These are phyloP conservation scores for Eucommia ulmoides DNA, from an alignment of 257 asterid genomes.

Conservation along the genomic window DNA sequence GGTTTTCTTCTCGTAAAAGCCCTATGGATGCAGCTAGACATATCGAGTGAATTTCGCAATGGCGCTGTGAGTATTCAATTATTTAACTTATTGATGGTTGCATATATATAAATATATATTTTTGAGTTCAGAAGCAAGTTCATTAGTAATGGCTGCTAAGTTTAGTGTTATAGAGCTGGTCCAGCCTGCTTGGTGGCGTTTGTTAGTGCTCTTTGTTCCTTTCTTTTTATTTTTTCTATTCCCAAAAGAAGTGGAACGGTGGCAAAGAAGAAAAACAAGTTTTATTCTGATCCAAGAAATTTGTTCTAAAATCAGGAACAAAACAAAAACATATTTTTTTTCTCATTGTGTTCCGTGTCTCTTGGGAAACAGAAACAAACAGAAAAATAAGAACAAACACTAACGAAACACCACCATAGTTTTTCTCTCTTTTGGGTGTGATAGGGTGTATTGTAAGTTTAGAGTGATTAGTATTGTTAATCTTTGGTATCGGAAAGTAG, in stretches of 20 bases:
- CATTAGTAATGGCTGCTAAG: background rate
- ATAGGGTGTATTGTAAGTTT: too few relatives aligned
- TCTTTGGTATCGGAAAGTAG: too few relatives aligned
- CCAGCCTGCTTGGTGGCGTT: background rate
- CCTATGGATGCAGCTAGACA: conserved; percentile 92
- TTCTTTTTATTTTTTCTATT: background rate
- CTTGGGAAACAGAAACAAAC: too few relatives aligned
- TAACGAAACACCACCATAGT: too few relatives aligned
- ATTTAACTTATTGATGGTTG: background rate
- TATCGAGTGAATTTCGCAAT: conserved; percentile 69
- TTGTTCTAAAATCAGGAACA: too few relatives aligned
- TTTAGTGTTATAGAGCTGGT: background rate
- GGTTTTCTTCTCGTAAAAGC: conserved; percentile 67
- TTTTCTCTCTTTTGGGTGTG: too few relatives aligned
- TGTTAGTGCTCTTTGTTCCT: background rate
- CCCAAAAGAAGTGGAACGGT: background rate
- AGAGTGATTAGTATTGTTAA: too few relatives aligned
- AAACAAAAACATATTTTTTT: too few relatives aligned
- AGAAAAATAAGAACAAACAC: too few relatives aligned
- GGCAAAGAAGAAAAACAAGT: background rate
- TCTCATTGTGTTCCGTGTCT: too few relatives aligned
- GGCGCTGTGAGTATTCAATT: conserved; percentile 60
- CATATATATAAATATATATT: background rate
- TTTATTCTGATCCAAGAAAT: background rate
- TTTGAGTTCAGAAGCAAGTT: background rate